Conservation (phyloP, 306 rosid species). For the Quercus gilva region DNA sequence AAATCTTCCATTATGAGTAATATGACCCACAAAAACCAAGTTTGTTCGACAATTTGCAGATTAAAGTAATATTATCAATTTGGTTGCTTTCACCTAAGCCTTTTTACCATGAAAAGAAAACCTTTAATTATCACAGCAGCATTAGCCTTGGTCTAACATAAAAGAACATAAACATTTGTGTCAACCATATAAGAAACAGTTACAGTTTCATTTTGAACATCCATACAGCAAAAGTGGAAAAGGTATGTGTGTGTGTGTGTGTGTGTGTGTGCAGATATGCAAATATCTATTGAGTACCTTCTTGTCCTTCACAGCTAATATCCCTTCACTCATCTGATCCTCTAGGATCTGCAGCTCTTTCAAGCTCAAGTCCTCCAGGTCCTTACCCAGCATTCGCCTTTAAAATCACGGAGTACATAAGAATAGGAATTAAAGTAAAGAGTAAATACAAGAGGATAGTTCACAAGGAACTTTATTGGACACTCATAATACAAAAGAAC, state of each 20-base stretch:
- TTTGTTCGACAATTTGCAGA: not conserved
- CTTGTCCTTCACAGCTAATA: conserved; percentile 52
- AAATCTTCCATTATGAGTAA: not conserved
- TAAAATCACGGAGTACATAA: conserved; percentile 2
- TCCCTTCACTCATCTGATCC: conserved; percentile 52
- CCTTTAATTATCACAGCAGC: too few relatives aligned
- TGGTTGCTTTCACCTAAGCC: too few relatives aligned
- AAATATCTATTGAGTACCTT: conserved; percentile 37
- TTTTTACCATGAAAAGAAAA: too few relatives aligned
- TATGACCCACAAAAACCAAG: not conserved
- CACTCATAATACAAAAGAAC: not conserved
- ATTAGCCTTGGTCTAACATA: not conserved
- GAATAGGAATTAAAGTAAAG: not conserved
- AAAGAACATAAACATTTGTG: not conserved
- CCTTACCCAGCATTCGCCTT: conserved; percentile 66
- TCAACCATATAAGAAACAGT: not conserved
- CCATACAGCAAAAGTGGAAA: not conserved
- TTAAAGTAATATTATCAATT: too few relatives aligned
- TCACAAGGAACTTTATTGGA: not conserved
- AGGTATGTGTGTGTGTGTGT: not conserved
- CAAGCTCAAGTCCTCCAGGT: conserved; percentile 58
- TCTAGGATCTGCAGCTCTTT: conserved; percentile 58
- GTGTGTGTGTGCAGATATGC: not conserved
- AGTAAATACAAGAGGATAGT: not conserved
- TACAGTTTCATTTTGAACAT: not conserved